Conservation (phyloP, 495 filamentous ascomycete genomes). For the Parmelia sp. region DNA sequence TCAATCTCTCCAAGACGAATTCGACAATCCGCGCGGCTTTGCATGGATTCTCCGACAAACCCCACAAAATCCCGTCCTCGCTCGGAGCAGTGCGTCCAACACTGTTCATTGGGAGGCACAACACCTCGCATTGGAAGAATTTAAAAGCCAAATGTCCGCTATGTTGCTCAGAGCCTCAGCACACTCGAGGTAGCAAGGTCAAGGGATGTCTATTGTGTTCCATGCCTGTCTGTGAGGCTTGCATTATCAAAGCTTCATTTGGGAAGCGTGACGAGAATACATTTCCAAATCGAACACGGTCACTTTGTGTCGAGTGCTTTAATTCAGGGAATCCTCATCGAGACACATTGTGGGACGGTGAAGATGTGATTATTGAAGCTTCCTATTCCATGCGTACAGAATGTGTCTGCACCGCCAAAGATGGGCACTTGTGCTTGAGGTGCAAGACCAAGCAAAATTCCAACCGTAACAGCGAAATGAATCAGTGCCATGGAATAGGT, state of each 20-base stretch:
- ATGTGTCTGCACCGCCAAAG: slow-evolving; percentile 27
- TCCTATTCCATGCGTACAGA: slow-evolving; percentile 6
- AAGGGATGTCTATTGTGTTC: slow-evolving; percentile 27
- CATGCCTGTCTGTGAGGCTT: slow-evolving; percentile 30
- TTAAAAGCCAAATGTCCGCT: slow-evolving; percentile 24
- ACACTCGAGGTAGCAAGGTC: slow-evolving; percentile 22
- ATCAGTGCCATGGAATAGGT: slow-evolving; percentile 23
- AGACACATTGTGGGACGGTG: neutral
- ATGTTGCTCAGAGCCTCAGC: slow-evolving; percentile 22
- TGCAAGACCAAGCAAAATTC: slow-evolving; percentile 28
- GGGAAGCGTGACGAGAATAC: slow-evolving; percentile 24
- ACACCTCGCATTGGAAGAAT: slow-evolving; percentile 24
- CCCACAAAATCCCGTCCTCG: too few relatives aligned
- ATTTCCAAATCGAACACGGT: slow-evolving; percentile 23
- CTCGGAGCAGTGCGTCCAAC: slow-evolving; percentile 3
- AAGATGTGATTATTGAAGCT: neutral
- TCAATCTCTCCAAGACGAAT: slow-evolving; percentile 26
- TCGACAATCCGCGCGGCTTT: slow-evolving; percentile 22
- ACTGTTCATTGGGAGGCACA: slow-evolving; percentile 24
- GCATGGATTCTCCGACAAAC: slow-evolving; percentile 23
- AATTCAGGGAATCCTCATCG: slow-evolving; percentile 19
- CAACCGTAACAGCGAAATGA: slow-evolving; percentile 4
- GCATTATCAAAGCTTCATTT: slow-evolving; percentile 28
- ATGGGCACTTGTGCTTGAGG: slow-evolving; percentile 27
- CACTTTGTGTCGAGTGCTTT: slow-evolving; percentile 26